Base-by-base conservation (phyloP, 2,329 filamentous ascomycete genomes). In the Talaromyces verruculosus region DNA sequence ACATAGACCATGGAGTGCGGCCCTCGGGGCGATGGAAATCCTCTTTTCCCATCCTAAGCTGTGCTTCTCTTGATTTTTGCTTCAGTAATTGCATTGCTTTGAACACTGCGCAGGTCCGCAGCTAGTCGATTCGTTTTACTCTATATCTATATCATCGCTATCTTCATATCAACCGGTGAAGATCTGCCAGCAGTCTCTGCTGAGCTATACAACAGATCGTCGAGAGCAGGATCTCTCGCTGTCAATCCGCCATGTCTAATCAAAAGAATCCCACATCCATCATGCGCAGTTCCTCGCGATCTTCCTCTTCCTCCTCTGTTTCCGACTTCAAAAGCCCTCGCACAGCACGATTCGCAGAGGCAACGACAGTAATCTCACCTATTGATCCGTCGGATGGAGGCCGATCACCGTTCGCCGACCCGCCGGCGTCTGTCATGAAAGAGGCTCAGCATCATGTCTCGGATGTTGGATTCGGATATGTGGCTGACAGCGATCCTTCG, bases 391-490 rank as follows among this genome's bases (percentile, higher is more conserved):
- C 78, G 68, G 72, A 74, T 70, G 72, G 71, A 45, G 60, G 37
- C 25, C 72, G 73, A 62, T 82, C 81, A n/a, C 83, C 84, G 5
- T 86, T 87, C 72, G 77, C 80, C 68, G 83, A 87, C 66, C 83
- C 83, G 37, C 35, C 65, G 7, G 35, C 22, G 62, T 76, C 80
- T 13, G 71, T 63, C n/a, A 80, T 84, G 75, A 81, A 81, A 72
- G 80, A 81, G 68, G 80, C 82, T 33, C 82, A 83, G 74, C 84
- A 73, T 43, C 76, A 78, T 66, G 91, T 93, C 37, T 91, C 89
- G 67, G 93, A 97, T 80, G 87, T 97, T 70, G 93, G 93, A 70
- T 97, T 98, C 78, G 93, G 93, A 77, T 97, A 97, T 81, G 91
- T 97, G 75, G 84, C 82, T 69, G 78, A 87, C 72, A 84, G 84